Conservation (phyloP, 768 basidiomycete species). For the Thelephora aurantiotincta region DNA sequence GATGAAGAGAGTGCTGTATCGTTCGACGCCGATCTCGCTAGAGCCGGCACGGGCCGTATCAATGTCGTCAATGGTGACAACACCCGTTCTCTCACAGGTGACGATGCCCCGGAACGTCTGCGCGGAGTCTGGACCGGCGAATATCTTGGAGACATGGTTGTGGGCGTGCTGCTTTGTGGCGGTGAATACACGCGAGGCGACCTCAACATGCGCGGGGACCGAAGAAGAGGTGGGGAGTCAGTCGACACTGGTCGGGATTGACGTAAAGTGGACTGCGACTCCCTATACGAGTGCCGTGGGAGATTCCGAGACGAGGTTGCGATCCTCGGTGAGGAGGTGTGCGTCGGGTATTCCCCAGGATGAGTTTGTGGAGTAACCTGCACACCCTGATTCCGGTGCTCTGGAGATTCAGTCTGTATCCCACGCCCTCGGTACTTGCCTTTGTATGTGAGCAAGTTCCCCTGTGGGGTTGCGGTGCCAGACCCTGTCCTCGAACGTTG, state of each 20-base stretch:
- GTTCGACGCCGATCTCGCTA: conserved; percentile 28
- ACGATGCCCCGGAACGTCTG: conserved; percentile 3
- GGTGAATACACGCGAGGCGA: conserved; percentile 17
- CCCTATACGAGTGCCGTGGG: conserved; percentile 2
- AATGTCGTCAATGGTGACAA: conserved; percentile 10
- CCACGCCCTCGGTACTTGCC: conserved; percentile 49
- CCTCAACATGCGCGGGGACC: conserved; percentile 14
- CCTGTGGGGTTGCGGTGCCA: background rate
- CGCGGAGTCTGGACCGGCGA: background rate
- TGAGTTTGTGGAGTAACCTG: conserved; percentile 31
- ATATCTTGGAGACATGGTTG: conserved; percentile 8
- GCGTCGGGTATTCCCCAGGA: background rate
- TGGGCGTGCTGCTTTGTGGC: conserved; percentile 8
- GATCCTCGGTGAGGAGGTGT: too few species aligned
- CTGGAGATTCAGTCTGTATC: conserved; percentile 51
- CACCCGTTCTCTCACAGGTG: conserved; percentile 3
- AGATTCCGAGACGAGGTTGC: too few species aligned
- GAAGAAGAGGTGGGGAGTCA: background rate
- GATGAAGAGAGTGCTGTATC: conserved; percentile 32
- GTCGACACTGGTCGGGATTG: background rate
- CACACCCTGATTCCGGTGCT: conserved; percentile 39
- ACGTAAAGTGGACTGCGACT: background rate
- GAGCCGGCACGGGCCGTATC: conserved; percentile 12
- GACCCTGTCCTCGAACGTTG: conserved; percentile 16
- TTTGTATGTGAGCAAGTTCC: conserved; percentile 18